Conservation (phyloP, 2,329 filamentous ascomycete species). For the Ascochyta fabae region DNA sequence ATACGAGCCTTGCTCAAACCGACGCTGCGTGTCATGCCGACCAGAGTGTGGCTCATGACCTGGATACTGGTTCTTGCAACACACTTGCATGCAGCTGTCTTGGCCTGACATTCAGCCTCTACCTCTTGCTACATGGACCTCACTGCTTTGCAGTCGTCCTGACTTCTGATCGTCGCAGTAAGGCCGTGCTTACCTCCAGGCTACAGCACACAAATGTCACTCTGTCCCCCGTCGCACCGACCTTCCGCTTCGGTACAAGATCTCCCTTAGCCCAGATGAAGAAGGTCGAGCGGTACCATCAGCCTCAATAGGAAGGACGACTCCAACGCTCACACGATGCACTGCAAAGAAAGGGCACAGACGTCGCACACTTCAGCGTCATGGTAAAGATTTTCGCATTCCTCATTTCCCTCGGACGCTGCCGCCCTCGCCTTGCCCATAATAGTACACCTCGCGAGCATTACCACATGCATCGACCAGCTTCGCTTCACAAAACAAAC, state of each 20-base stretch:
- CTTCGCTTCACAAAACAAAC: conserved; percentile 22
- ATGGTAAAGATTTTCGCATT: conserved; percentile 13
- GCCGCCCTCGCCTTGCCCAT: conserved; percentile 17
- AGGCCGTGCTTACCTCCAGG: neutral
- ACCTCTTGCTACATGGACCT: no score
- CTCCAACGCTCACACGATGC: neutral
- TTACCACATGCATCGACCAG: conserved; percentile 17
- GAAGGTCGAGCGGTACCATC: conserved; percentile 16
- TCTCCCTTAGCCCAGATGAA: conserved; percentile 15
- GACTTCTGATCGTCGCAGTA: neutral
- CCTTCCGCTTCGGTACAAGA: conserved; percentile 17
- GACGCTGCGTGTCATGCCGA: neutral
- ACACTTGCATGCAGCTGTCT: neutral
- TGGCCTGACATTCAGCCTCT: neutral
- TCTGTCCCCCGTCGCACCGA: neutral
- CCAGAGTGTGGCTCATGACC: conserved; percentile 8
- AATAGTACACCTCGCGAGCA: conserved; percentile 23
- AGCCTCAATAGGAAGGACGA: conserved; percentile 17
- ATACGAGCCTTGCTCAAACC: conserved; percentile 13
- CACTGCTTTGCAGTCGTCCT: neutral
- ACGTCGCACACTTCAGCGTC: conserved; percentile 1
- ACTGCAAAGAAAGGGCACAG: conserved; percentile 11
- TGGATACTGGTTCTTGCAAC: conserved; percentile 1
- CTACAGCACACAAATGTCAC: neutral
- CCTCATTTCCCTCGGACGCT: neutral